Percentiles rank a stretch among this genome's conserved stretches.
phyloP scores from a whole-genome alignment of 1,284 basidiomycete genomes.

The Trichosporon inkin region DNA sequence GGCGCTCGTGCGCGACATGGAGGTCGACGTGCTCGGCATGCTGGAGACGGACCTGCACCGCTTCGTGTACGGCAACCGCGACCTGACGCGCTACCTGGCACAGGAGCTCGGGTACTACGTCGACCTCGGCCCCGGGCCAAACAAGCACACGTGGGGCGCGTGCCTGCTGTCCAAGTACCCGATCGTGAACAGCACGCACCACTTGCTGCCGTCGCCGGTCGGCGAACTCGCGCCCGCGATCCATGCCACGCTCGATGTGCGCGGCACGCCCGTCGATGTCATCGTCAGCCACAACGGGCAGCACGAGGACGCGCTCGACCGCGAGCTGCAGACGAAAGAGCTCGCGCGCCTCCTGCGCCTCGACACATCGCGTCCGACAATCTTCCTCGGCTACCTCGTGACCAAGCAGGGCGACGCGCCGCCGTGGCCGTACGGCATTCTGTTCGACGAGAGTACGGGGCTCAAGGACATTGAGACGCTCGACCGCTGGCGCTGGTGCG shows the following conservation, averaged over 20 bases:
- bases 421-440: constrained; percentile 79
- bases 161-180: constrained; percentile 85
- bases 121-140: constrained; percentile 76
- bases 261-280: constrained; percentile 71
- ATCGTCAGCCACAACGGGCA: constrained; percentile 90
- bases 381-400: constrained; percentile 81
- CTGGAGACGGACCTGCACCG: constrained; percentile 82
- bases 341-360: constrained; percentile 74
- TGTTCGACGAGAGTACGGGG: constrained; percentile 51
- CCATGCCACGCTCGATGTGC: constrained; percentile 78
- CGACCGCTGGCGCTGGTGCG: constrained; percentile 60
- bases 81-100: constrained; percentile 71
- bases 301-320: constrained; percentile 83
- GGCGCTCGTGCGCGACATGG: constrained; percentile 71
- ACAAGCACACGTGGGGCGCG: constrained; percentile 88
- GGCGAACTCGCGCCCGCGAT: constrained; percentile 89
- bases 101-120: constrained; percentile 74
- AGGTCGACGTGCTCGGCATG: constrained; percentile 70
- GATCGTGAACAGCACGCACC: constrained; percentile 82
- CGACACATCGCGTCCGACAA: constrained; percentile 68
- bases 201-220: constrained; percentile 77
- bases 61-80: constrained; percentile 82
- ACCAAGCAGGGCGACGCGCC: constrained; percentile 67
- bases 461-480: constrained; percentile 56
- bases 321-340: constrained; percentile 79